Base-by-base conservation (phyloP, 805 yeast genomes). In the Kuraishia hungarica region DNA sequence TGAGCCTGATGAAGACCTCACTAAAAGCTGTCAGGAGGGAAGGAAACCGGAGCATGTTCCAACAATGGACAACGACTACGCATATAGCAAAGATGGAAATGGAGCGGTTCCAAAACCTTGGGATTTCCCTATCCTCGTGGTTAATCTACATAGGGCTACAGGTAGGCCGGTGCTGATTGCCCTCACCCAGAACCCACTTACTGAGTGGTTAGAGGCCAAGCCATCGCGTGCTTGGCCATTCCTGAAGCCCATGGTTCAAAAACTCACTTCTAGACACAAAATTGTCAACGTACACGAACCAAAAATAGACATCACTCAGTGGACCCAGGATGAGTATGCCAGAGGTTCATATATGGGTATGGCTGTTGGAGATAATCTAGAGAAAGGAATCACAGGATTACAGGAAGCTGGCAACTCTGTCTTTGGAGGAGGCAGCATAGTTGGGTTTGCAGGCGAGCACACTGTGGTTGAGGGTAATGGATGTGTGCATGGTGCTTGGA, bases 371-470 rank as follows among this genome's bases (percentile, higher is more conserved):
- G 73, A 72, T 17, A 82, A 79, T 60, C 71, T 72, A 20, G 71
- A 49, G 20, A 48, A 76, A 0, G 70, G 66, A 17, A 66, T 66
- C 50, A 67, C 62, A 49, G 55, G 64, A 23, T 64, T 69, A 52
- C 68, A 68, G 49, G 73, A 72, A 2, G 62, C 64, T 52, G 70
- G 69, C 11, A 62, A 75, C 29, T 5, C 10, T 22, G 47, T 51
- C 19, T 23, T 43, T 26, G 53, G 39, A 13, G 50, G 50, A n/a
- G 19, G 46, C 7, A n/a, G 11, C 21, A 8, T 20, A n/a, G 71
- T 81, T 28, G 67, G 83, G 48, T 81, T 81, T 68, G 84, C 83
- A 0, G 85, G 86, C 4, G 86, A 81, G 61, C 84, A 79, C 57
- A 70, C 82, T 8, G 70, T 70, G 26, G 67, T 69, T 52, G 79